Evolutionary conservation across 352 stramenopile genomes (phyloP).

Genomic region (Stephanocyclus meneghinianus): DNA sequence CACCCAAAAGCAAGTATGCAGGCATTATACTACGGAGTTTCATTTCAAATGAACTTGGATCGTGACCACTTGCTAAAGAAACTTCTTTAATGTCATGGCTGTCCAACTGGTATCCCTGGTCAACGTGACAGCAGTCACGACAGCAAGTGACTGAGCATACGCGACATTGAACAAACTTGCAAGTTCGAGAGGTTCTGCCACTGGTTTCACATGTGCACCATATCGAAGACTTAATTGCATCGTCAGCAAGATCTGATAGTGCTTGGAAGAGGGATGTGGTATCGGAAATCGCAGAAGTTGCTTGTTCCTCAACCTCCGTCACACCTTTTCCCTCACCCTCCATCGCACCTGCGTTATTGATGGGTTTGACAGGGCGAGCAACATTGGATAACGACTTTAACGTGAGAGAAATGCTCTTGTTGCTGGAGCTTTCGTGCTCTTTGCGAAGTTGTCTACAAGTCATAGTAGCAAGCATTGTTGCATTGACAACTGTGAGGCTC

Average conservation of each 20-base stretch:
- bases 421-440: constrained; percentile 14
- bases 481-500: constrained; percentile 71
- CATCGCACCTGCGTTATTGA: background rate
- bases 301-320: background rate
- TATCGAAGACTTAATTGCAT: constrained; percentile 53
- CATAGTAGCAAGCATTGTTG: constrained; percentile 64
- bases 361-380: background rate
- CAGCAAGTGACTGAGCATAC: constrained; percentile 53
- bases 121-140: constrained; percentile 39
- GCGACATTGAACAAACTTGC: constrained; percentile 48
- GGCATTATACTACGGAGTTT: constrained; percentile 51
- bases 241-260: constrained; percentile 19
- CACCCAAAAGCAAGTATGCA: constrained; percentile 30
- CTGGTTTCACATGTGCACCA: constrained; percentile 64
- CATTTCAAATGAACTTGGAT: constrained; percentile 36
- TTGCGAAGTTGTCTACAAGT: constrained; percentile 27
- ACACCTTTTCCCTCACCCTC: background rate
- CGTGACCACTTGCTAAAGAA: constrained; percentile 21
- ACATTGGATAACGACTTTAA: constrained; percentile 10
- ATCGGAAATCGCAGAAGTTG: constrained; percentile 4
- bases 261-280: constrained; percentile 16
- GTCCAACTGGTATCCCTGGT: constrained; percentile 56
- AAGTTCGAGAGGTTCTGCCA: constrained; percentile 35
- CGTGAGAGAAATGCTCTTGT: constrained; percentile 13
- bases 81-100: constrained; percentile 49